These are phyloP conservation scores for Paraphoma sp. DNA, from an alignment of 2,329 filamentous ascomycete genomes.

Conservation along the genomic window DNA sequence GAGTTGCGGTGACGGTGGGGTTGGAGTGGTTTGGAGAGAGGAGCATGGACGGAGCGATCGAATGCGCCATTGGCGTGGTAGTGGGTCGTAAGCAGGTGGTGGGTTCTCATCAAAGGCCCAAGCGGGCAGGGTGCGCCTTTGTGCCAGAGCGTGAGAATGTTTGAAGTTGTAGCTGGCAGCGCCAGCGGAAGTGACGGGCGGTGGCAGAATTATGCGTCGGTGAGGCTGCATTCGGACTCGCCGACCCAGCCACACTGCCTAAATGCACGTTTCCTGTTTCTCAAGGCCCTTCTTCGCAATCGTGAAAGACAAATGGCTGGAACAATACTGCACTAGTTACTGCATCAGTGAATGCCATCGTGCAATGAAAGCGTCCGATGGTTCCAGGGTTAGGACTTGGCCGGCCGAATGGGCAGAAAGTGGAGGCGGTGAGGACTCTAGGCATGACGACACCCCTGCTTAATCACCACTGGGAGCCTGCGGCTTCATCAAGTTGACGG, in stretches of 20 bases:
- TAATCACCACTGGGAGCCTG: too few species aligned
- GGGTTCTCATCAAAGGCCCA: constrained; percentile 23
- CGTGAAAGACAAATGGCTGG: neutral
- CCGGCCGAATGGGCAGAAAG: neutral
- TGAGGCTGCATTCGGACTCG: constrained; percentile 17
- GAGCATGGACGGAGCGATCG: constrained; percentile 25
- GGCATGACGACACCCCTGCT: neutral
- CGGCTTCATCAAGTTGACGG: too few species aligned
- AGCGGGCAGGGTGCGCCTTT: constrained; percentile 26
- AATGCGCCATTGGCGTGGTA: constrained; percentile 40
- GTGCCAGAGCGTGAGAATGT: constrained; percentile 25
- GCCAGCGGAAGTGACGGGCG: neutral
- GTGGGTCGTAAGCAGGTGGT: constrained; percentile 9
- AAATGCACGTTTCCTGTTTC: neutral
- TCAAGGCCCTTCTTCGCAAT: neutral
- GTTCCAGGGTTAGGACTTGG: neutral
- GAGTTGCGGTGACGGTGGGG: constrained; percentile 41
- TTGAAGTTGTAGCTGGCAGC: constrained; percentile 24
- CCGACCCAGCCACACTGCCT: constrained; percentile 14
- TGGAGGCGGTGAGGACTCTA: neutral
- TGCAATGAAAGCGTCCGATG: neutral
- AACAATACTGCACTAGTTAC: too few species aligned
- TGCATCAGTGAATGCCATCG: too few species aligned
- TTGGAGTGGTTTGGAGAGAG: constrained; percentile 23
- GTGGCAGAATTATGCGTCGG: constrained; percentile 15